Conservation (phyloP, 345 rosid species). For the Heritiera littoralis region DNA sequence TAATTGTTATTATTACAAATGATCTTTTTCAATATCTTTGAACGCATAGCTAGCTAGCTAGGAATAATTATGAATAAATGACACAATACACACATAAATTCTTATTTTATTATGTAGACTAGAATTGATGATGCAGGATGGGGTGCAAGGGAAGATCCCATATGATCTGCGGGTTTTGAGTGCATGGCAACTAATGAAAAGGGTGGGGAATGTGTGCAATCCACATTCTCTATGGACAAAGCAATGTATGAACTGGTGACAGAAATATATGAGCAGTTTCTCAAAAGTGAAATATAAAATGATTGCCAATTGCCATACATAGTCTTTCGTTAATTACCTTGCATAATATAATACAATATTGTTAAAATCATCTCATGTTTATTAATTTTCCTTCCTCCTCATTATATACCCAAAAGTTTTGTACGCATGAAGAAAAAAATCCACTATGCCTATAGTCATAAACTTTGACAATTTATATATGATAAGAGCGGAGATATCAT, state of each 20-base stretch:
- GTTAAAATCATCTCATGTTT: not conserved
- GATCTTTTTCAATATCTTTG: constrained; percentile 19
- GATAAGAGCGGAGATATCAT: not conserved
- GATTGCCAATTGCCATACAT: not conserved
- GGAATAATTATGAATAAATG: constrained; percentile 11
- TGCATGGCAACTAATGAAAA: constrained; percentile 31
- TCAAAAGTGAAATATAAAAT: not conserved
- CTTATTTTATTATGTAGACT: too few species aligned
- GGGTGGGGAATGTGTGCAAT: constrained; percentile 45
- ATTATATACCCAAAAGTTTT: not conserved
- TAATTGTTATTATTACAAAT: constrained; percentile 34
- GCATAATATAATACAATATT: too few species aligned
- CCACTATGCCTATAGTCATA: too few species aligned
- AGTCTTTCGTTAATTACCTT: too few species aligned
- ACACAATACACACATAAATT: not conserved
- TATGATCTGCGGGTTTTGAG: constrained; percentile 25
- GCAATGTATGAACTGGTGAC: constrained; percentile 33
- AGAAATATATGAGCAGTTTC: not conserved
- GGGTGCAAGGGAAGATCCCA: constrained; percentile 25
- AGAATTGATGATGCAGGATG: constrained; percentile 17
- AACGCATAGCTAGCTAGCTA: not conserved
- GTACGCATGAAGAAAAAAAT: not conserved
- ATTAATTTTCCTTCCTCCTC: not conserved
- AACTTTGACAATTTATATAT: too few species aligned
- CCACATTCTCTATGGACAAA: constrained; percentile 44